These are phyloP conservation scores for Fulvia fulva DNA, from an alignment of 2,329 filamentous ascomycete species.

Conservation along the genomic window DNA sequence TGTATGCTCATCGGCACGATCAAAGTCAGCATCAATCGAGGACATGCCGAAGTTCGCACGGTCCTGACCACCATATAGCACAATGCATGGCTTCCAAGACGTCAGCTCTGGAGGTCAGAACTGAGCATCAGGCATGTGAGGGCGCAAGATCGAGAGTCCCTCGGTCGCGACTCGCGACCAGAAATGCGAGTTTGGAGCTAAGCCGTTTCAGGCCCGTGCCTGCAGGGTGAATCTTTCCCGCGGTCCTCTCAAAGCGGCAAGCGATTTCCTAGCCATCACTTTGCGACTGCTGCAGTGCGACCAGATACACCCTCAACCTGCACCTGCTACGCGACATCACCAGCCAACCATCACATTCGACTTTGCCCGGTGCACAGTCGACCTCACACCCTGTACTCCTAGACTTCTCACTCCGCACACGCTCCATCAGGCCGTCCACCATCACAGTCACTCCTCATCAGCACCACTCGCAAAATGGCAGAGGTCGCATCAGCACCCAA, in stretches of 20 bases:
- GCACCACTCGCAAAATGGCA: constrained; percentile 30
- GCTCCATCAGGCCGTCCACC: background rate
- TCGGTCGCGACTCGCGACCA: background rate
- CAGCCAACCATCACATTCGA: constrained; percentile 1
- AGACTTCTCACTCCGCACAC: background rate
- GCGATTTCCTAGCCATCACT: background rate
- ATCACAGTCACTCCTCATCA: constrained; percentile 3
- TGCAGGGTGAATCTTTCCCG: background rate
- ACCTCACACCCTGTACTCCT: background rate
- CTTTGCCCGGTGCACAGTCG: constrained; percentile 2
- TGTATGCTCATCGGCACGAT: background rate
- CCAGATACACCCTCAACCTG: background rate
- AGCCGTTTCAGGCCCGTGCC: background rate
- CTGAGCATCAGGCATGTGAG: background rate
- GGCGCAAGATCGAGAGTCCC: background rate
- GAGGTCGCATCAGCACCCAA: constrained; percentile 29
- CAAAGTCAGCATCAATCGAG: constrained; percentile 13
- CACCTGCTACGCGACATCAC: background rate
- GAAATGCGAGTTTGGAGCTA: background rate
- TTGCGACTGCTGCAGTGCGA: background rate
- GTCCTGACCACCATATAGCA: background rate
- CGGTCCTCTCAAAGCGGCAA: background rate
- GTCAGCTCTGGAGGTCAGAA: background rate
- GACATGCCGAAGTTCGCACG: constrained; percentile 16
- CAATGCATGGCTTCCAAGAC: constrained; percentile 2